phyloP scores from a whole-genome alignment of 768 basidiomycete genomes.

The Pleurotus djamor region DNA sequence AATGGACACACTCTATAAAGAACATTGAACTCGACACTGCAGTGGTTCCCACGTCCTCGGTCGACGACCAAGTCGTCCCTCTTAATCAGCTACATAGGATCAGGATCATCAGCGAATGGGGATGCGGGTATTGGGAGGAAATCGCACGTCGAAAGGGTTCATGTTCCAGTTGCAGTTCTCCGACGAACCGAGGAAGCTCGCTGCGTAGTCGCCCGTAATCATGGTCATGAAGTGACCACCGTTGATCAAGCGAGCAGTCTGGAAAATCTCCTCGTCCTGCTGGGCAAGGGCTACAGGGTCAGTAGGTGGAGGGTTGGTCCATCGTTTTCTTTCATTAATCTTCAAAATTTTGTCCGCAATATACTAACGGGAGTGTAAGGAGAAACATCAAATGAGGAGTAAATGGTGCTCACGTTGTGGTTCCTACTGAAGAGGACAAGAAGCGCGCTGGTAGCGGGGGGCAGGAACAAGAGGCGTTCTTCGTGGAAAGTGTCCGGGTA shows the following conservation, averaged over 20 bases:
- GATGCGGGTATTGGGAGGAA: constrained; percentile 30
- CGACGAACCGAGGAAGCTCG: constrained; percentile 51
- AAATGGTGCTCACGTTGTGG: constrained; percentile 45
- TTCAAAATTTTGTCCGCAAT: constrained; percentile 49
- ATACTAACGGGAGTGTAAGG: constrained; percentile 29
- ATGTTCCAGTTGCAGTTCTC: constrained; percentile 55
- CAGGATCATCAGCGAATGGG: not conserved
- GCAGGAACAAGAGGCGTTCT: constrained; percentile 46
- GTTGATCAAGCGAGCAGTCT: constrained; percentile 51
- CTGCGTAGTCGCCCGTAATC: constrained; percentile 57
- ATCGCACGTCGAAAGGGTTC: constrained; percentile 41
- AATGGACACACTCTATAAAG: constrained; percentile 33
- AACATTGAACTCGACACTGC: constrained; percentile 66
- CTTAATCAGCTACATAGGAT: constrained; percentile 28
- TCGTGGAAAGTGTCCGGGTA: constrained; percentile 56
- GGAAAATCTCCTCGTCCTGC: constrained; percentile 59
- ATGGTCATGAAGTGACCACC: constrained; percentile 51
- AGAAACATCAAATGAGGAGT: not conserved
- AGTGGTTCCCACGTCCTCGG: constrained; percentile 63
- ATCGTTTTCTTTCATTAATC: constrained; percentile 53
- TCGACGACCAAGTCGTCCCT: constrained; percentile 24
- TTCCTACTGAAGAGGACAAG: constrained; percentile 57
- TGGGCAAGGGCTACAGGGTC: constrained; percentile 17
- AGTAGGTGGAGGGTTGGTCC: constrained; percentile 36
- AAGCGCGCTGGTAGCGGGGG: constrained; percentile 51